phyloP scores from a whole-genome alignment of 257 asterid species.

The Nicotiana tomentosiformis region DNA sequence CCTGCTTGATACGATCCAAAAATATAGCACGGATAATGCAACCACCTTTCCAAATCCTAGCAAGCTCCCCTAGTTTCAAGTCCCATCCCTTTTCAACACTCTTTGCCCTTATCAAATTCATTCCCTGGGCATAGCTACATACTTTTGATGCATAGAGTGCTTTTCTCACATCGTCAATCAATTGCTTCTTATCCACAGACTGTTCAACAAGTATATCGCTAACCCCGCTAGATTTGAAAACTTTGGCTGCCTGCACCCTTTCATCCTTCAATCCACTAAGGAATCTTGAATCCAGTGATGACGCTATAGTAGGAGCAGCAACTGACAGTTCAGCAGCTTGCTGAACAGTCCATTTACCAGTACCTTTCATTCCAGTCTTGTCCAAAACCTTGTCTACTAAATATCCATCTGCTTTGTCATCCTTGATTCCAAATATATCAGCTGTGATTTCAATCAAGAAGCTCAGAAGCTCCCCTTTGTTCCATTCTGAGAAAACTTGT shows the following conservation, averaged over 20 bases:
- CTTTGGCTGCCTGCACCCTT: constrained; percentile 71
- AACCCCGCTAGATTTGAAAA: constrained; percentile 66
- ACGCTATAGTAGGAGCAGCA: constrained; percentile 94
- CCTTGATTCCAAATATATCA: constrained; percentile 89
- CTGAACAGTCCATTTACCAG: constrained; percentile 97
- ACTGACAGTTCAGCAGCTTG: constrained; percentile 94
- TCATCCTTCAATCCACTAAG: constrained; percentile 94
- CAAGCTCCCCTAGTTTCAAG: constrained; percentile 81
- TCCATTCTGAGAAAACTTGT: constrained; percentile 78
- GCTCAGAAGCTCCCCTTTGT: constrained; percentile 89
- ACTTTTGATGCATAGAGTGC: constrained; percentile 89
- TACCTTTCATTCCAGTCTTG: constrained; percentile 98
- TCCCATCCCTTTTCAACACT: constrained; percentile 87
- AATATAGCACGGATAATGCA: constrained; percentile 93
- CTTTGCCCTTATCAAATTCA: constrained; percentile 92
- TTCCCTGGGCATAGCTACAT: constrained; percentile 93
- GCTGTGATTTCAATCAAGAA: constrained; percentile 95
- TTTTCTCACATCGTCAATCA: constrained; percentile 79
- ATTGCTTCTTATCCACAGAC: constrained; percentile 50
- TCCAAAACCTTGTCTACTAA: constrained; percentile 90
- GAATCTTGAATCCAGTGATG: constrained; percentile 91
- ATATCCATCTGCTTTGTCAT: constrained; percentile 77
- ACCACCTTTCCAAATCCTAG: constrained; percentile 97
- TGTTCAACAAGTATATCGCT: constrained; percentile 54
- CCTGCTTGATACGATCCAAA: constrained; percentile 91